phyloP scores from a whole-genome alignment of 2,329 filamentous ascomycete genomes.

The Aspergillus jensenii region DNA sequence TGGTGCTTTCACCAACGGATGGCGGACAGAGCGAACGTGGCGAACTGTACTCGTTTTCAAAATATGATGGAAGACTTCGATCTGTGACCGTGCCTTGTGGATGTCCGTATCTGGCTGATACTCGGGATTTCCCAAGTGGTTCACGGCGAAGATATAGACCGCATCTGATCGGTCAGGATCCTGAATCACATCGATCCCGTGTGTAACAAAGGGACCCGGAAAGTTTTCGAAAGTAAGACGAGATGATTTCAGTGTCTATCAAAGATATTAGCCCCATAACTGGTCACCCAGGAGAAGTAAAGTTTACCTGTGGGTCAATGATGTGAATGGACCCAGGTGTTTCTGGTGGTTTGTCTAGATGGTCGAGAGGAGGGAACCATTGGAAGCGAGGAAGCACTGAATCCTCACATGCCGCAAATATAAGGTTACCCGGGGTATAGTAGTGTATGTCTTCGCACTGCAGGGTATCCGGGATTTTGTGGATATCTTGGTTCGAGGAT shows the following conservation, averaged over 20 bases:
- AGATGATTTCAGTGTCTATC: conserved; percentile 47
- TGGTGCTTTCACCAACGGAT: conserved; percentile 57
- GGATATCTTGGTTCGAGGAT: conserved; percentile 21
- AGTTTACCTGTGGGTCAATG: conserved; percentile 53
- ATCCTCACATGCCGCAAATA: conserved; percentile 61
- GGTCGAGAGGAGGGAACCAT: conserved; percentile 55
- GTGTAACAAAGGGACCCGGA: conserved; percentile 54
- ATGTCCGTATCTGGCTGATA: conserved; percentile 27
- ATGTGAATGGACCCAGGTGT: conserved; percentile 43
- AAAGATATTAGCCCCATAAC: not conserved
- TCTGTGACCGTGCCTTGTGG: conserved; percentile 50
- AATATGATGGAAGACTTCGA: conserved; percentile 60
- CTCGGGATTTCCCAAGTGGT: conserved; percentile 55
- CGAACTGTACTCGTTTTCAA: conserved; percentile 42
- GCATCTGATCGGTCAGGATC: conserved; percentile 45
- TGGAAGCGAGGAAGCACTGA: conserved; percentile 39
- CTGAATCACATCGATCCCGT: conserved; percentile 61
- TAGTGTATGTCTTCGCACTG: conserved; percentile 63
- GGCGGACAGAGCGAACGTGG: conserved; percentile 55
- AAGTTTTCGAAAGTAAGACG: conserved; percentile 54
- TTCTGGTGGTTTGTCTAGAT: conserved; percentile 39
- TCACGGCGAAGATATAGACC: conserved; percentile 62
- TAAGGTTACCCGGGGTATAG: conserved; percentile 46
- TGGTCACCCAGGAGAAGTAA: not conserved
- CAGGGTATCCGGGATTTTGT: conserved; percentile 52